phyloP scores from a whole-genome alignment of 2,329 filamentous ascomycete genomes.

The Xylariaceae sp. region DNA sequence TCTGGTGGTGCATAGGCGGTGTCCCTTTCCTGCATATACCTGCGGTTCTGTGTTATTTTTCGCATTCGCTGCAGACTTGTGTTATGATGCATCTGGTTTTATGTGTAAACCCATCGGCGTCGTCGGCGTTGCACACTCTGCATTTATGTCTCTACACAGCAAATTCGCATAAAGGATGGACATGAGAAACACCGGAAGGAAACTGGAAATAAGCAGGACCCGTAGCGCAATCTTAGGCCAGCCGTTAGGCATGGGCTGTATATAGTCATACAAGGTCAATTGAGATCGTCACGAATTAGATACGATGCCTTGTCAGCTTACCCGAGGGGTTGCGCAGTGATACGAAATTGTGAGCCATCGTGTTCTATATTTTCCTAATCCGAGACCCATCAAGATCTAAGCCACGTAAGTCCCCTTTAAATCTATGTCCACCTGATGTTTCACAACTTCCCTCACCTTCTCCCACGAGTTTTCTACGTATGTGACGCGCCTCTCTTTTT shows the following conservation, averaged over 20 bases:
- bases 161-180: too few relatives aligned
- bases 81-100: slow-evolving; percentile 3
- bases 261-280: not conserved
- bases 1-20: not conserved
- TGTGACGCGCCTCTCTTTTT: slow-evolving; percentile 70
- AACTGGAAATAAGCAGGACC: too few relatives aligned
- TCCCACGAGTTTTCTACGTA: slow-evolving; percentile 69
- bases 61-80: not conserved
- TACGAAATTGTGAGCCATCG: not conserved
- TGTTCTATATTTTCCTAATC: not conserved
- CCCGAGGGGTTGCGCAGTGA: not conserved
- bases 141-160: too few relatives aligned
- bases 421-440: slow-evolving; percentile 67
- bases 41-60: not conserved
- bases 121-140: too few relatives aligned
- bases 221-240: too few relatives aligned
- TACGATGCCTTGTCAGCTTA: not conserved
- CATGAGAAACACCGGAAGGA: too few relatives aligned
- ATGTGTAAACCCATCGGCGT: too few relatives aligned
- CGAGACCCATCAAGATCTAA: not conserved
- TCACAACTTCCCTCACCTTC: slow-evolving; percentile 70
- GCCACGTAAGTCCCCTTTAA: slow-evolving; percentile 28
- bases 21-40: slow-evolving; percentile 1
- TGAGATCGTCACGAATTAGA: not conserved
- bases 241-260: not conserved